Evolutionary conservation across 306 rosid genomes (phyloP), one percentile per base, ranked within the genome.

Genomic region (Abrus precatorius): DNA sequence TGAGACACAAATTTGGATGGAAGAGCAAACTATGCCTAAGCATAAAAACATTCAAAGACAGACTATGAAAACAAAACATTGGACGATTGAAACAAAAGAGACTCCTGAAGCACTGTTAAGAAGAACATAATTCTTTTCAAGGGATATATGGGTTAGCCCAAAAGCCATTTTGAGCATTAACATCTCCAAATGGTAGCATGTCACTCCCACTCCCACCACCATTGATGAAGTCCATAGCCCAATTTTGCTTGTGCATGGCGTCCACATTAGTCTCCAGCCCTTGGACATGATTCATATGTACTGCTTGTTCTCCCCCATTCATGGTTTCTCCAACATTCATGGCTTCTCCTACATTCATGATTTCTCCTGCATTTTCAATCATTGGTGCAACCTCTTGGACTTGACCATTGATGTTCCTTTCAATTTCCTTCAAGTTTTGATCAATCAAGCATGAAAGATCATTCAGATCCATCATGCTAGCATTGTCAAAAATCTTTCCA

Each of bases 401-500:
- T 60, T 75, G 75, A 7, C 2, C 7, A 13, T 11, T 28, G 29
- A 57, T 43, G 0, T 12, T 36, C 10, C 41, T 8, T 3, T 6
- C 5, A 12, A 80, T 56, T 7, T 80, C 72, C 48, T 13, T 76
- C 36, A 84, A 7, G 20, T 56, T 53, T 0, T 75, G 76, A 43
- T 75, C 79, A 47, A 76, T 55, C 72, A 62, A 1, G 82, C 61
- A 62, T 1, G 65, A 3, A 1, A 84, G 11, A 36, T 69, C 79
- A 54, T 70, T 76, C 48, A 81, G 10, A 65, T 80, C 73, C 56
- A 2, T 5, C 43, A 76, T 6, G 50, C 9, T 59, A 45, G 56
- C 7, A 48, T 8, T 56, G 9, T 65, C 49, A 53, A 72, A 0
- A 1, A 44, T 0, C 6, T 41, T 7, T 1, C 73, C 61, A 32